These are phyloP conservation scores for Spathaspora hagerdaliae DNA, from an alignment of 805 yeast genomes.

Conservation along the genomic window DNA sequence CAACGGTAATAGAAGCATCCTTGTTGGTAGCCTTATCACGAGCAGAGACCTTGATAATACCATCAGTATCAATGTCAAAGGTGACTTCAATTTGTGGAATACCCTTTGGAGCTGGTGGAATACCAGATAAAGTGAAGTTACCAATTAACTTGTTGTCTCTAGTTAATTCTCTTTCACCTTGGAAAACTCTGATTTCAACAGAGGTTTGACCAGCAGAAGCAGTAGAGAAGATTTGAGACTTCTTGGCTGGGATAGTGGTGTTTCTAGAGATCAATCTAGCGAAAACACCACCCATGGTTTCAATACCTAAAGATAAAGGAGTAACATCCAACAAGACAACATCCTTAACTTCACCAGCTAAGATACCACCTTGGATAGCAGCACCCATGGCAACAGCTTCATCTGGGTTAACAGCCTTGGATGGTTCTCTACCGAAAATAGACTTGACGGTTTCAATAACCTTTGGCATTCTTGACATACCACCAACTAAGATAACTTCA, in stretches of 20 bases:
- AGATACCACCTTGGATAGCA: constrained; percentile 95
- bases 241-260: constrained; percentile 96
- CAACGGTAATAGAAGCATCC: constrained; percentile 93
- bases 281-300: constrained; percentile 97
- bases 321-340: constrained; percentile 86
- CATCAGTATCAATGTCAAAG: constrained; percentile 95
- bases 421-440: constrained; percentile 79
- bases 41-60: constrained; percentile 93
- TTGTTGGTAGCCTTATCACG: constrained; percentile 90
- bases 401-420: constrained; percentile 91
- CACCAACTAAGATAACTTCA: constrained; percentile 84
- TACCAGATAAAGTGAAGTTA: constrained; percentile 92
- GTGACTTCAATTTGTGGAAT: constrained; percentile 93
- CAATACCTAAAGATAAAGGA: constrained; percentile 90
- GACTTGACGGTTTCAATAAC: constrained; percentile 71
- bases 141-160: constrained; percentile 97
- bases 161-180: constrained; percentile 98
- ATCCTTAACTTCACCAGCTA: constrained; percentile 92
- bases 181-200: constrained; percentile 97
- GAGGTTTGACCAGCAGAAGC: constrained; percentile 96
- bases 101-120: constrained; percentile 94
- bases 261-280: constrained; percentile 87
- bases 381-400: constrained; percentile 97
- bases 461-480: constrained; percentile 92
- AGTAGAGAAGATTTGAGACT: constrained; percentile 93